Conservation (phyloP, 2,329 filamentous ascomycete genomes). For the Grosmannia penicillata region DNA sequence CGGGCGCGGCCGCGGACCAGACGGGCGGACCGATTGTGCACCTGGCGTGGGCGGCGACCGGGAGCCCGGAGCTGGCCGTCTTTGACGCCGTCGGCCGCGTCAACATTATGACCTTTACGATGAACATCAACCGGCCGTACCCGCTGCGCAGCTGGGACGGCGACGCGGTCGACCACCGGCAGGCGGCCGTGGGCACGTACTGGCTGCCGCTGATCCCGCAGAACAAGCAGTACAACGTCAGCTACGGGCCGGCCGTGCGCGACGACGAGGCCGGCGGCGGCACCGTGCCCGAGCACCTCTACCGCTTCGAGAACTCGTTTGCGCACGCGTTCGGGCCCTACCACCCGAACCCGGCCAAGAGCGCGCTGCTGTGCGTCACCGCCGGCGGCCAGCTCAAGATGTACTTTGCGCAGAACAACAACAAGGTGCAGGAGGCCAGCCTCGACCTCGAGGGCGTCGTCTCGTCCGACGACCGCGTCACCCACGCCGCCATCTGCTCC, state of each 20-base stretch:
- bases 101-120: constrained; percentile 55
- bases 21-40: constrained; percentile 57
- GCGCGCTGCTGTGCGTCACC: constrained; percentile 64
- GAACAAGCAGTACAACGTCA: constrained; percentile 30
- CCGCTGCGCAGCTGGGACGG: constrained; percentile 44
- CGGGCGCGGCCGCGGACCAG: neutral
- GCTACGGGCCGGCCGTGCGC: constrained; percentile 49
- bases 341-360: constrained; percentile 56
- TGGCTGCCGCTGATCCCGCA: constrained; percentile 56
- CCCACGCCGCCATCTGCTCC: constrained; percentile 61
- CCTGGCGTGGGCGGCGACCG: constrained; percentile 62
- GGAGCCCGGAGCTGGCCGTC: constrained; percentile 66
- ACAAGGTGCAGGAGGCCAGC: constrained; percentile 54
- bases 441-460: constrained; percentile 62
- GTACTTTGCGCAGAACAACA: constrained; percentile 62
- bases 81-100: constrained; percentile 69
- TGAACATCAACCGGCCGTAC: constrained; percentile 59
- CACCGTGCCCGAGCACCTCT: constrained; percentile 43
- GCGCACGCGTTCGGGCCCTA: constrained; percentile 54
- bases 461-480: constrained; percentile 60
- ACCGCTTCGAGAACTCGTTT: constrained; percentile 54
- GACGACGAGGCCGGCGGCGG: no score
- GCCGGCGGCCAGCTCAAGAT: constrained; percentile 59
- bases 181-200: constrained; percentile 67
- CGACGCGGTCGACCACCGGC: constrained; percentile 61